Percentiles rank a stretch among this genome's conserved stretches.
These are phyloP conservation scores for Plasmodium adleri DNA, from an alignment of 169 alveolate species.

Conservation along the genomic window DNA sequence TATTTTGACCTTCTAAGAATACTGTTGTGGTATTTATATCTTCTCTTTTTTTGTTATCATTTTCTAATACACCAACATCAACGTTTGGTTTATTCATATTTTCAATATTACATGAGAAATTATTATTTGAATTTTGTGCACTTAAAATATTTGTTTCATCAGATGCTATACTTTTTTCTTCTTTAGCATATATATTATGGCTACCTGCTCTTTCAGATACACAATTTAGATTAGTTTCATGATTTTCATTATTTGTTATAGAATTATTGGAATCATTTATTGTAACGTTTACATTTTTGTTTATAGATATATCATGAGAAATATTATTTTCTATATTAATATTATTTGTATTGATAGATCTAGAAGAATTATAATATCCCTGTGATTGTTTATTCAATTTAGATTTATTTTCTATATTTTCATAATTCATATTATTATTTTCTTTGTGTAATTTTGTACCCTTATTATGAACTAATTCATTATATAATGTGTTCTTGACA, in stretches of 20 bases:
- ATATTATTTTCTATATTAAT: no score
- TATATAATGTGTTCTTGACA: not conserved
- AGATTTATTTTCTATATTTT: not conserved
- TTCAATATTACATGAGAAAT: not conserved
- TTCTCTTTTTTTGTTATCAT: constrained; percentile 2
- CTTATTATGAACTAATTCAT: not conserved
- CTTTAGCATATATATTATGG: constrained; percentile 16
- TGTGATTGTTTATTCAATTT: no score
- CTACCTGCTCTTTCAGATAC: not conserved
- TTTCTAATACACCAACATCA: not conserved
- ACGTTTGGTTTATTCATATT: not conserved
- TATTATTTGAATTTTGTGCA: constrained; percentile 20
- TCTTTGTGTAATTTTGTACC: not conserved
- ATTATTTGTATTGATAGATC: no score
- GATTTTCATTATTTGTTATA: no score
- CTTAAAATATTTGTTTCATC: constrained; percentile 55
- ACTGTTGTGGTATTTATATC: not conserved
- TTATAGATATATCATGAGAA: no score
- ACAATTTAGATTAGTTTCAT: not conserved
- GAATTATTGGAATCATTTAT: no score
- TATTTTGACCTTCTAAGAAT: not conserved
- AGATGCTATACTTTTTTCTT: constrained; percentile 56
- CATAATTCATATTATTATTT: not conserved
- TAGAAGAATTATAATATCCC: no score
- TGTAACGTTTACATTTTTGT: no score